Base-by-base conservation (phyloP, 139 green algal genomes). In the Haematococcus lacustris region DNA sequence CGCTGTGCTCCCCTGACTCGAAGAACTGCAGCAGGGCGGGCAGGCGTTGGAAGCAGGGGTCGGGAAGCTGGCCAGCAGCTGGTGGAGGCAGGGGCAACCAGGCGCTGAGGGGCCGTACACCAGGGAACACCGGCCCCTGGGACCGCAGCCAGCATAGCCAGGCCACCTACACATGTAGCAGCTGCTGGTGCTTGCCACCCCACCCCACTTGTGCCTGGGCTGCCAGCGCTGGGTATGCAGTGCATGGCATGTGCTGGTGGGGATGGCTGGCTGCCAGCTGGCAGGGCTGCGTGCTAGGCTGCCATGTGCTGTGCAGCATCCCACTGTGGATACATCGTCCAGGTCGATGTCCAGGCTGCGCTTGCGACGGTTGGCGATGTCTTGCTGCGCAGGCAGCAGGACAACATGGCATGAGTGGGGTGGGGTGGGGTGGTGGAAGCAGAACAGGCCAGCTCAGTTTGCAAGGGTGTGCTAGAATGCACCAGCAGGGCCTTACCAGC, bases 341-440 rank as follows among this genome's bases (percentile, higher is more conserved):
- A 97, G 75, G 1, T 86, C 70, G 1, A 97, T 85, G 5, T 82
- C 53, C 53, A 98, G 75, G 3, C 71, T 83, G 17, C 80, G 85
- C 25, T 77, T 71, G 43, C 87, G 57, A 2, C 93, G 78, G 81
- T 98, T 96, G 17, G 92, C 83, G n/a, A 98, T 90, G 21, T 92
- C 83, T 93, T 96, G 89, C 93, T 97, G 92, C 76, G 75, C 41
- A 30, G 23, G 34, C 25, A n/a, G 35, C 57, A 68, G 38, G 17
- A 30, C 3, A 47, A 62, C 25, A 68, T 50, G 6, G 28, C 40
- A 71, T 39, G 57, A 62, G 38, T 17, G 5, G 35, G 17, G 3
- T 60, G n/a, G 59, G 26, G 21, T 65, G 30, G 3, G n/a, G 3
- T 7, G 3, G 4, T 25, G 34, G 60, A 39, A 65, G 60, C 5